Evolutionary conservation across 2,329 filamentous ascomycete species (phyloP), one percentile per base, ranked within the genome.

Genomic region (Thyridium curvatum): DNA sequence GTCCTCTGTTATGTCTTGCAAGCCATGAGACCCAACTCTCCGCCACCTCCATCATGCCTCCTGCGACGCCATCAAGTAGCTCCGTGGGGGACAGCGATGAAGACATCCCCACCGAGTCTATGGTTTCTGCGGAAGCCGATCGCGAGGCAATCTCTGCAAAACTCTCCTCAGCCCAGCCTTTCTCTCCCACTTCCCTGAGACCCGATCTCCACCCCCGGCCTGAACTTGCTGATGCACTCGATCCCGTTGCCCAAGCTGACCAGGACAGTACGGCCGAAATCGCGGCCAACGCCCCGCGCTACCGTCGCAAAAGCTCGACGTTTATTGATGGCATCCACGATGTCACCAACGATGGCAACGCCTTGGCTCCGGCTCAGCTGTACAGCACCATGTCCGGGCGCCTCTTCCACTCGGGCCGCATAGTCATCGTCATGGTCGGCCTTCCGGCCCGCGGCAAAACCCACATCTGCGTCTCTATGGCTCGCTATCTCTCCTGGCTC

Each of bases 281-380:
- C 52, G 88, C 90, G 61, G 88, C 86, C 49, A 95, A 86, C 61
- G 89, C 90, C 43, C 87, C 88, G 42, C 82, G 86, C 50, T 94
- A 94, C 60, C 83, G 90, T 47, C 84, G 93, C 53, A 86, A 88
- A 65, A 96, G 91, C 52, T 96, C 89, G 50, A 96, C 90, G 30
- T 95, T 94, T 60, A 90, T 96, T 53, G 93, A 97, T 71, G 91
- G 87, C 48, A 96, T 97, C 53, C 91, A 97, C 65, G 91, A 97
- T 69, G 74, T 94, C 39, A 80, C 86, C 8, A 84, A 90, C 57
- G 88, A 88, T 53, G 65, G 69, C 46, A 40, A 43, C 29, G 71
- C 91, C 51, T 79, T 94, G 77, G 93, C 93, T 5, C 93, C 93
- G 21, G 93, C 93, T 50, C 93, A 98, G 67, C 75, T 98, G 34